Evolutionary conservation across 164 flowering plant genomes (phyloP).

Genomic region (Annona squamosa): DNA sequence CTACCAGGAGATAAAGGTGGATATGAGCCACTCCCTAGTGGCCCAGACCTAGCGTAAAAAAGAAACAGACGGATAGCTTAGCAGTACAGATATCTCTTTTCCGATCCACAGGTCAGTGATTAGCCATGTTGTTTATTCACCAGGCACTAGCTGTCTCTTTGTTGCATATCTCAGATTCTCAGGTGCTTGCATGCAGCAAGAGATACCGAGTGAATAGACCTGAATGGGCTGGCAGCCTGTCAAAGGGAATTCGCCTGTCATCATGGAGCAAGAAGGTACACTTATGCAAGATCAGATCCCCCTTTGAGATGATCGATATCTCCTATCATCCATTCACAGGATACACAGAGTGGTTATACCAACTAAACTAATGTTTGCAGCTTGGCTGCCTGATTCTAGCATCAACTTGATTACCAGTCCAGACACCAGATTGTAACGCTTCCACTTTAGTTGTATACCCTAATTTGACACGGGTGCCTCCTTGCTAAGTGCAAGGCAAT

Average conservation of each 20-base stretch:
- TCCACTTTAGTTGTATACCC: no score
- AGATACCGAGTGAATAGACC: neutral
- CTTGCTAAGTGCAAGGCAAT: no score
- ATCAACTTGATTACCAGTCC: no score
- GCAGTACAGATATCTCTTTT: neutral
- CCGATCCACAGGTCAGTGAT: neutral
- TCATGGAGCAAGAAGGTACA: neutral
- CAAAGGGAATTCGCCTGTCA: neutral
- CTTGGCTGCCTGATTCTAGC: no score
- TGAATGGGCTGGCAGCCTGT: neutral
- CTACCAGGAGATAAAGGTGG: conserved; percentile 18
- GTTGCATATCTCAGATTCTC: neutral
- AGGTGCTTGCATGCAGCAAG: neutral
- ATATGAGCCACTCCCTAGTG: conserved; percentile 55
- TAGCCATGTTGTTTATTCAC: neutral
- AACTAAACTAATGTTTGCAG: no score
- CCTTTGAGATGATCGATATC: no score
- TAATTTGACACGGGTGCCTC: no score
- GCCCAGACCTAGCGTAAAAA: conserved; percentile 34
- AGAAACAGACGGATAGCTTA: neutral
- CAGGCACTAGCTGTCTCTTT: no score
- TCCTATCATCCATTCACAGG: no score
- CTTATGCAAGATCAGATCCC: no score
- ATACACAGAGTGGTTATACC: no score
- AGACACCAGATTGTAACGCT: no score